Percentiles rank a stretch among this genome's conserved stretches.
Conservation (phyloP, 352 stramenopile species). For the Achlya hypogyna region DNA sequence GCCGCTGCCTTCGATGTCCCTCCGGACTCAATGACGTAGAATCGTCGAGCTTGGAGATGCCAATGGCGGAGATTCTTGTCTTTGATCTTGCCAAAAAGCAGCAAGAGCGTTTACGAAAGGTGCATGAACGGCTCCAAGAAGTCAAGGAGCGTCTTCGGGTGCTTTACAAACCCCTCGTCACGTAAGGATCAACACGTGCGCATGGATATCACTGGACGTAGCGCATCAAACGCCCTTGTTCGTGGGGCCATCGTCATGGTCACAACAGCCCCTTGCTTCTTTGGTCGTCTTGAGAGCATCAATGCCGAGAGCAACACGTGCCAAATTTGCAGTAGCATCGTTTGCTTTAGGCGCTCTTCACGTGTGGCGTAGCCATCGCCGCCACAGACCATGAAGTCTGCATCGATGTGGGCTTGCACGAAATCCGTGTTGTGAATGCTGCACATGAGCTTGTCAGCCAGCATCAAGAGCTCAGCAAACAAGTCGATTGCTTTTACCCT, state of each 20-base stretch:
- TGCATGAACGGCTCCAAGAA: not conserved
- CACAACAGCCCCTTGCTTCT: not conserved
- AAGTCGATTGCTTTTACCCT: not conserved
- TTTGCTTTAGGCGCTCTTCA: not conserved
- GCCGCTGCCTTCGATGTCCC: not conserved
- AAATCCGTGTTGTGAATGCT: not conserved
- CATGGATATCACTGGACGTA: not conserved
- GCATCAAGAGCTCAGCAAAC: not conserved
- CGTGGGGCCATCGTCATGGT: not conserved
- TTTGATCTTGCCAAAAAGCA: not conserved
- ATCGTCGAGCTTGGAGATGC: not conserved
- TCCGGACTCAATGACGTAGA: not conserved
- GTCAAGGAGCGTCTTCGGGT: not conserved
- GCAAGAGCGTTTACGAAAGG: not conserved
- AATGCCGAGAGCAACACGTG: not conserved
- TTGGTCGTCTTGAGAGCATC: not conserved
- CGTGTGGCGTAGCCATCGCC: not conserved
- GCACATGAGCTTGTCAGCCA: not conserved
- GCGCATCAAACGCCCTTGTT: not conserved
- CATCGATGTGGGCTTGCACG: not conserved
- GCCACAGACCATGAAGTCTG: not conserved
- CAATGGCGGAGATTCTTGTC: not conserved
- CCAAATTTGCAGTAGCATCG: not conserved
- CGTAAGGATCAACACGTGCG: not conserved
- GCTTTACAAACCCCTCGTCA: not conserved